Conservation (phyloP, 768 basidiomycete genomes). For the Boletellus ananas region DNA sequence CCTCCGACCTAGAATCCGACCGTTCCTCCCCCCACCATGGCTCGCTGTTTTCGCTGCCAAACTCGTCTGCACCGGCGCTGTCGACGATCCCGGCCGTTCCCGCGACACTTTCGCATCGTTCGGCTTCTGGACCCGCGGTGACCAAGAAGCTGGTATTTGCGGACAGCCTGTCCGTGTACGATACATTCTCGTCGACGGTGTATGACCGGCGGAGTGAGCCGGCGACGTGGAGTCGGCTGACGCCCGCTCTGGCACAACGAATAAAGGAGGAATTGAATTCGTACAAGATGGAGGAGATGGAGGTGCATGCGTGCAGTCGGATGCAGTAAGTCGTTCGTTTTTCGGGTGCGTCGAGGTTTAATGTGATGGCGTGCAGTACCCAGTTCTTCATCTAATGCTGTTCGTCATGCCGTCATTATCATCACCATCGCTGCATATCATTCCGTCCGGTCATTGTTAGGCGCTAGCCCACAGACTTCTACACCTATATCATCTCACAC, state of each 20-base stretch:
- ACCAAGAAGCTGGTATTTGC: slow-evolving; percentile 85
- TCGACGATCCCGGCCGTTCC: slow-evolving; percentile 48
- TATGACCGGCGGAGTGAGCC: slow-evolving; percentile 96
- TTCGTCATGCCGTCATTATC: slow-evolving; percentile 19
- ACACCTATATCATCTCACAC: slow-evolving; percentile 19
- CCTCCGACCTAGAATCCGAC: slow-evolving; percentile 36
- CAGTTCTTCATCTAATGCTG: slow-evolving; percentile 78
- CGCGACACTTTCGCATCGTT: slow-evolving; percentile 63
- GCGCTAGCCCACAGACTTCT: slow-evolving; percentile 29
- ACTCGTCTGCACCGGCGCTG: slow-evolving; percentile 85
- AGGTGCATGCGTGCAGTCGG: slow-evolving; percentile 90
- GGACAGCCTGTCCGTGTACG: slow-evolving; percentile 88
- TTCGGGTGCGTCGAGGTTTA: background rate
- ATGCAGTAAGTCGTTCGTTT: slow-evolving; percentile 63
- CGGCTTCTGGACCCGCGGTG: slow-evolving; percentile 68
- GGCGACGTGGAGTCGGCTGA: slow-evolving; percentile 94
- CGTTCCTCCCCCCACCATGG: slow-evolving; percentile 34
- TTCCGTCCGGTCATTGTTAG: slow-evolving; percentile 24
- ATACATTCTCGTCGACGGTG: slow-evolving; percentile 87
- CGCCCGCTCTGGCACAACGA: slow-evolving; percentile 89
- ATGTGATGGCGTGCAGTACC: slow-evolving; percentile 47
- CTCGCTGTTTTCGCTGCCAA: slow-evolving; percentile 75
- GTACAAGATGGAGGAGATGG: slow-evolving; percentile 99
- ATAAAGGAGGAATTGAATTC: slow-evolving; percentile 99
- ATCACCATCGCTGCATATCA: slow-evolving; percentile 25